Evolutionary conservation across 202 grass and related monocot genomes (phyloP).

Genomic region (Tripidium arundinaceum): DNA sequence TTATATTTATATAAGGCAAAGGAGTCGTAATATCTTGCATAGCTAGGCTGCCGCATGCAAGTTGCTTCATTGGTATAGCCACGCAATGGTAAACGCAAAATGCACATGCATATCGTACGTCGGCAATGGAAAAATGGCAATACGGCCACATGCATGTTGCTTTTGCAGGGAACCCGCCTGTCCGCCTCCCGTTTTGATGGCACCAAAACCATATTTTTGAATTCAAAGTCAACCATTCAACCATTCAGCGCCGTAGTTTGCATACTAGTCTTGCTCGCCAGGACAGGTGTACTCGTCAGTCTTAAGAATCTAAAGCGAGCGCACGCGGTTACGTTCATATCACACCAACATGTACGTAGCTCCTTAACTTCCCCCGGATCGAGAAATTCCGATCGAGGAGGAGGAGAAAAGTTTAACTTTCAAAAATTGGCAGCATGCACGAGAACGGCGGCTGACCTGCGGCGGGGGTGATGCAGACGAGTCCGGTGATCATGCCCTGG

Average conservation of each 20-base stretch:
- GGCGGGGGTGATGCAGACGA: conserved; percentile 40
- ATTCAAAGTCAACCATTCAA: not conserved
- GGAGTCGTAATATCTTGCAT: too few species aligned
- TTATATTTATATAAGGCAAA: too few species aligned
- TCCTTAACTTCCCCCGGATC: too few species aligned
- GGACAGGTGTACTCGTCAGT: not conserved
- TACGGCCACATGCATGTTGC: too few species aligned
- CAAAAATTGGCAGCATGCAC: not conserved
- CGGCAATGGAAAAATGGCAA: too few species aligned
- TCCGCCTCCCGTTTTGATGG: too few species aligned
- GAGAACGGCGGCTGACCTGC: conserved; percentile 1
- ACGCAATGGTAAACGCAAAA: too few species aligned
- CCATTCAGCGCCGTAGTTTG: not conserved
- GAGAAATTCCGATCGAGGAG: not conserved
- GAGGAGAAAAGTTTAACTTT: not conserved
- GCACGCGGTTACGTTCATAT: not conserved
- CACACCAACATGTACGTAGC: not conserved
- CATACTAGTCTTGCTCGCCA: not conserved
- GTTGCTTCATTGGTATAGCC: too few species aligned
- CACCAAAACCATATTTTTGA: too few species aligned
- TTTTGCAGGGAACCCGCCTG: too few species aligned
- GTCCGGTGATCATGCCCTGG: conserved; percentile 45
- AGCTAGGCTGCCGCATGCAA: too few species aligned
- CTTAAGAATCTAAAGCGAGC: not conserved
- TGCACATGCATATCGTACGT: too few species aligned